These are phyloP conservation scores for Collybia sp. DNA, from an alignment of 768 basidiomycete species.

Conservation along the genomic window DNA sequence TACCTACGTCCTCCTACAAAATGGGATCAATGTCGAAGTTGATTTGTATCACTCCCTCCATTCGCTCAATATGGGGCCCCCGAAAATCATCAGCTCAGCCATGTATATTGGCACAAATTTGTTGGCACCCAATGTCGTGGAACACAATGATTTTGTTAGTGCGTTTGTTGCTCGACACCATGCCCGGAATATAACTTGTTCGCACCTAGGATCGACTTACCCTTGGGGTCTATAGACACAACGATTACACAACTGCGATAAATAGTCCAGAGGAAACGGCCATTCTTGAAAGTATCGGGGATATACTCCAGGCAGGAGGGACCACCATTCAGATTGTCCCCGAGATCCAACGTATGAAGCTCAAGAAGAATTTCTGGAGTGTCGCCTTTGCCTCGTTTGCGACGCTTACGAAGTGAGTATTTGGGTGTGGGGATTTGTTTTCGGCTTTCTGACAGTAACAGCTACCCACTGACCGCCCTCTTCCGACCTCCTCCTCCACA, in stretches of 20 bases:
- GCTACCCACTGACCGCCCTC: constrained; percentile 19
- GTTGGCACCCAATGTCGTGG: constrained; percentile 38
- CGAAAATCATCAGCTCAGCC: constrained; percentile 50
- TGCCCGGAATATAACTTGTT: background rate
- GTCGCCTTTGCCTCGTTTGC: constrained; percentile 29
- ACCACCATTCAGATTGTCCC: constrained; percentile 25
- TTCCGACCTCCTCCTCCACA: constrained; percentile 23
- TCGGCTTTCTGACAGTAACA: background rate
- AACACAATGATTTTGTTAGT: constrained; percentile 49
- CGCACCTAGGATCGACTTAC: constrained; percentile 40
- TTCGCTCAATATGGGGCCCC: constrained; percentile 33
- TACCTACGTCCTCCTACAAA: constrained; percentile 61
- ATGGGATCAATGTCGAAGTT: constrained; percentile 66
- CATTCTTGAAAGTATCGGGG: constrained; percentile 23
- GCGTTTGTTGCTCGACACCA: too few relatives aligned
- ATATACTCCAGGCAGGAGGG: constrained; percentile 26
- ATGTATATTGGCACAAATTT: constrained; percentile 53
- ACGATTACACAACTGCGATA: constrained; percentile 17
- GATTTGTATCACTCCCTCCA: constrained; percentile 55
- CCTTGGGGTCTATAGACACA: constrained; percentile 51
- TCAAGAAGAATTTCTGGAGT: constrained; percentile 41
- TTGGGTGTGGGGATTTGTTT: too few relatives aligned
- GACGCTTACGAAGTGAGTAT: constrained; percentile 23
- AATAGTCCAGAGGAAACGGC: constrained; percentile 21
- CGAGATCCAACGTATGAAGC: constrained; percentile 41